phyloP scores from a whole-genome alignment of 768 basidiomycete species.

The Kwoniella europaea region DNA sequence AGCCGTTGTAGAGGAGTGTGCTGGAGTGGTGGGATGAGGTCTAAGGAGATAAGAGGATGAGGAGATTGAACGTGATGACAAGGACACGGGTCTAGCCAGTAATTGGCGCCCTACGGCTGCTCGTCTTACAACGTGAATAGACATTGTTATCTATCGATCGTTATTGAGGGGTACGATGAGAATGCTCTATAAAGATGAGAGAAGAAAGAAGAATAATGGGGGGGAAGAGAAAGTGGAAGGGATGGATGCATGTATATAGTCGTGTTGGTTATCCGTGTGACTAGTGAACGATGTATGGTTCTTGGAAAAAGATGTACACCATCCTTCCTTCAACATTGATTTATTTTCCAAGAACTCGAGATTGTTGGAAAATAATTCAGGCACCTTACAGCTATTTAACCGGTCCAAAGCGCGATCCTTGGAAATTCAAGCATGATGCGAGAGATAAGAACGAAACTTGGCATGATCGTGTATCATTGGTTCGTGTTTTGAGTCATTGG shows the following conservation, averaged over 20 bases:
- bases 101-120: not conserved
- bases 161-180: not conserved
- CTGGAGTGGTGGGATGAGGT: constrained; percentile 29
- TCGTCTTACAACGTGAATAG: not conserved
- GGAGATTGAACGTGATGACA: constrained; percentile 23
- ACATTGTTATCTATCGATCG: constrained; percentile 3
- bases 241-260: constrained; percentile 7
- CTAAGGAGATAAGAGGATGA: constrained; percentile 23
- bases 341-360: constrained; percentile 15
- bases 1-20: constrained; percentile 49
- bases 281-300: not conserved
- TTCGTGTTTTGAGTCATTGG: too few relatives aligned
- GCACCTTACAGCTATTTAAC: constrained; percentile 3
- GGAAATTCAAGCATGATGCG: too few relatives aligned
- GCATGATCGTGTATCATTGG: too few relatives aligned
- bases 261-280: not conserved
- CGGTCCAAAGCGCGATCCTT: not conserved
- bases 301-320: constrained; percentile 4
- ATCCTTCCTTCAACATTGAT: not conserved
- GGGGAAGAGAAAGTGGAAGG: not conserved
- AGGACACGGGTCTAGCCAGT: constrained; percentile 12
- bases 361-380: constrained; percentile 18
- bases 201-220: not conserved
- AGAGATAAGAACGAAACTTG: too few relatives aligned
- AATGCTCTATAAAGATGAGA: not conserved